Percentiles rank a stretch among this genome's conserved stretches.
phyloP scores from a whole-genome alignment of 805 yeast genomes.

The Lipomyces yamadae region DNA sequence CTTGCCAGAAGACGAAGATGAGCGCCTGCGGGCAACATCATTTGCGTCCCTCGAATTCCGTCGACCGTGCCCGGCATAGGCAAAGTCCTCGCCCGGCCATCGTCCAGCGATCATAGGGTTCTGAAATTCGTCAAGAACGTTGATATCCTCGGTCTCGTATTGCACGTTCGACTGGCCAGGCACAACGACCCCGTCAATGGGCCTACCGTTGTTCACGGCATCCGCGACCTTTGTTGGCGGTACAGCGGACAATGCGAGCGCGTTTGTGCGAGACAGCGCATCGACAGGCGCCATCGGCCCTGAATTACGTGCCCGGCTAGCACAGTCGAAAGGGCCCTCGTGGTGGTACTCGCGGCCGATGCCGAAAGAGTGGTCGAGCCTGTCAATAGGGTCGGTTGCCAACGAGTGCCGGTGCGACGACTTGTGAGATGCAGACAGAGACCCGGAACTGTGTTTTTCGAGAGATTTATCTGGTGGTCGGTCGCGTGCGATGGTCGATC shows the following conservation, averaged over 20 bases:
- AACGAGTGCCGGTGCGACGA: conserved; percentile 12
- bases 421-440: not conserved
- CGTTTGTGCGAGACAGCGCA: conserved; percentile 24
- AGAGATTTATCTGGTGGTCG: not conserved
- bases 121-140: conserved; percentile 14
- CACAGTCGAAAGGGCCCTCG: conserved; percentile 35
- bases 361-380: conserved; percentile 18
- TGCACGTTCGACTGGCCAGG: conserved; percentile 23
- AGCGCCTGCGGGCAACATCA: not conserved
- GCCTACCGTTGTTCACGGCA: conserved; percentile 12
- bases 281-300: conserved; percentile 29
- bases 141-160: conserved; percentile 25
- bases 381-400: conserved; percentile 17
- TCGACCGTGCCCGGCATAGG: conserved; percentile 3
- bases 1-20: not conserved
- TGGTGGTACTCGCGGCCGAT: conserved; percentile 20
- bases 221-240: conserved; percentile 25
- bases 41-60: not conserved
- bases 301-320: conserved; percentile 24
- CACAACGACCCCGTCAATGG: conserved; percentile 31
- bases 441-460: not conserved
- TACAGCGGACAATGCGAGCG: conserved; percentile 19
- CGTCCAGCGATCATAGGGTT: conserved; percentile 12
- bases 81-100: conserved; percentile 32
- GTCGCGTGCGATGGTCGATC: not conserved